These are phyloP conservation scores for Bombardia bombarda DNA, from an alignment of 495 filamentous ascomycete species.

Conservation along the genomic window DNA sequence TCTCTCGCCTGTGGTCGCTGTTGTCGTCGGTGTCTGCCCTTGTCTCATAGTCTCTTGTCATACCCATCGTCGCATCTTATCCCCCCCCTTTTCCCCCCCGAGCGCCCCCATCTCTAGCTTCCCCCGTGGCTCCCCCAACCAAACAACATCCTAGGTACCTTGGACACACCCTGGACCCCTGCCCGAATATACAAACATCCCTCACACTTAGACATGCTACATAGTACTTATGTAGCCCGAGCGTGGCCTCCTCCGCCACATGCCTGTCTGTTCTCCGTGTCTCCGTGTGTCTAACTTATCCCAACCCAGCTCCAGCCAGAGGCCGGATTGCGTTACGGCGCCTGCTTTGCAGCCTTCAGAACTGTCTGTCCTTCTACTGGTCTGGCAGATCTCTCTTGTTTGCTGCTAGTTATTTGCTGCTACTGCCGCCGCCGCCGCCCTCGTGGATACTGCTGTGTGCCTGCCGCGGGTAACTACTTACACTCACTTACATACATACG, in stretches of 20 bases:
- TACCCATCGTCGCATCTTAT: constrained; percentile 5
- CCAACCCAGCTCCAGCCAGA: constrained; percentile 16
- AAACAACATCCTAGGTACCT: background rate
- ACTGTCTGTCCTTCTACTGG: constrained; percentile 18
- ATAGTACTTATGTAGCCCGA: constrained; percentile 22
- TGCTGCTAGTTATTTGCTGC: constrained; percentile 14
- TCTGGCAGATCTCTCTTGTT: constrained; percentile 24
- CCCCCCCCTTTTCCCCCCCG: constrained; percentile 9
- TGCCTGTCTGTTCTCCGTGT: constrained; percentile 19
- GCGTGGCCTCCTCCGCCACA: constrained; percentile 14
- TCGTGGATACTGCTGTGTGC: constrained; percentile 12
- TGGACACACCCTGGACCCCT: constrained; percentile 17
- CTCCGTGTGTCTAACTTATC: constrained; percentile 24
- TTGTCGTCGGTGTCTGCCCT: background rate
- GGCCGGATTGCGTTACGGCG: constrained; percentile 24
- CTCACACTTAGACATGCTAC: constrained; percentile 11
- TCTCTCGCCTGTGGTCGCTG: too few species aligned
- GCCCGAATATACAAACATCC: constrained; percentile 19
- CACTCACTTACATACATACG: constrained; percentile 4
- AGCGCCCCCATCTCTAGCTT: constrained; percentile 13
- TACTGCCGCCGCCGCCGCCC: constrained; percentile 11
- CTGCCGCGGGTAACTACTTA: too few species aligned
- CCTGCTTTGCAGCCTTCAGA: constrained; percentile 24
- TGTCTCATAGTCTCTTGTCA: background rate
- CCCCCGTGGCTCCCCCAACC: constrained; percentile 8